Conservation (phyloP, 1,139 yeast genomes). For the Debaryomyces udenii region DNA sequence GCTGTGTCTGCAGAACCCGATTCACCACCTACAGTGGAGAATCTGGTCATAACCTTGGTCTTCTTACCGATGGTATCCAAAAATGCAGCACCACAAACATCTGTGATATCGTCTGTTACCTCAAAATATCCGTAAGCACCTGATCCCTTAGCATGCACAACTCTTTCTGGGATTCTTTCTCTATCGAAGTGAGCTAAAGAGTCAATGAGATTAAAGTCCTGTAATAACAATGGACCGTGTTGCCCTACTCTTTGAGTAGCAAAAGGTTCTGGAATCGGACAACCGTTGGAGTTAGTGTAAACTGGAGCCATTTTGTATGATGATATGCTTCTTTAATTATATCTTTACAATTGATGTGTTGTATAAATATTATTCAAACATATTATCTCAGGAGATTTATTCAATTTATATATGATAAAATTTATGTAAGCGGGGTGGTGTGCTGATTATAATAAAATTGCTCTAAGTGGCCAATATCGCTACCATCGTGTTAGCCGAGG, state of each 20-base stretch:
- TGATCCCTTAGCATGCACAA: conserved; percentile 88
- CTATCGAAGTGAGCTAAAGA: conserved; percentile 82
- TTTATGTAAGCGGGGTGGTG: conserved; percentile 14
- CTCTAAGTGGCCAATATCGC: conserved; percentile 7
- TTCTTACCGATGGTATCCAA: conserved; percentile 74
- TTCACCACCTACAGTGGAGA: conserved; percentile 91
- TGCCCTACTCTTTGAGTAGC: conserved; percentile 77
- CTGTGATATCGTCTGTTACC: conserved; percentile 80
- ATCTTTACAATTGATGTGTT: not conserved
- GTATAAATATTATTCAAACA: not conserved
- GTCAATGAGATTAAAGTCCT: conserved; percentile 79
- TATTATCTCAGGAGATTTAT: not conserved
- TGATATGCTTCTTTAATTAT: not conserved
- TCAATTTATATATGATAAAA: not conserved
- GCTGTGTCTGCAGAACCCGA: conserved; percentile 82
- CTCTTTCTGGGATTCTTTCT: conserved; percentile 88
- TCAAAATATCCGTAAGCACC: conserved; percentile 84
- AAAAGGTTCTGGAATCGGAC: conserved; percentile 67
- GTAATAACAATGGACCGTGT: conserved; percentile 74
- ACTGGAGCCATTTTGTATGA: conserved; percentile 15
- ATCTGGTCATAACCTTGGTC: conserved; percentile 73
- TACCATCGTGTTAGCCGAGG: conserved; percentile 7
- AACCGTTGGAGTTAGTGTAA: conserved; percentile 73
- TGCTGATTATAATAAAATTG: conserved; percentile 9
- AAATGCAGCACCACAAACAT: conserved; percentile 70